Conservation (phyloP, 805 yeast genomes). For the Nakazawaea molendinolei region DNA sequence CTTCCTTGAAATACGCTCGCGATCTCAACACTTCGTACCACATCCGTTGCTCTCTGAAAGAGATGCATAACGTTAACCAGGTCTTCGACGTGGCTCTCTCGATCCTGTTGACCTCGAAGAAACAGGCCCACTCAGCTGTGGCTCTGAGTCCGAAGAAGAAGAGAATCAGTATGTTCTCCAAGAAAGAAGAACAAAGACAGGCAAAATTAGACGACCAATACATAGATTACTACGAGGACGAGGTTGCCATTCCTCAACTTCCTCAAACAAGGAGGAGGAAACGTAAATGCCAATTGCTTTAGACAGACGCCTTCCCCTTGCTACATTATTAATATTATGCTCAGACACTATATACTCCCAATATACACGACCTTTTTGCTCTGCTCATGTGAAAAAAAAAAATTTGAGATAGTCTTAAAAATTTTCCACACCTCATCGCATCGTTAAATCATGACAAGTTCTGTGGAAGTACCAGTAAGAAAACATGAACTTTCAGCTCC, state of each 20-base stretch:
- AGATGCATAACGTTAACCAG: conserved; percentile 55
- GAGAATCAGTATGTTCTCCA: conserved; percentile 2
- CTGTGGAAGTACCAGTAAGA: too few species aligned
- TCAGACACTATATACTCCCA: too few species aligned
- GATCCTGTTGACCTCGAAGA: conserved; percentile 19
- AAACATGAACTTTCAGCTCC: neutral
- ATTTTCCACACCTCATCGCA: conserved; percentile 1
- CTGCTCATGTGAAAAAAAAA: neutral
- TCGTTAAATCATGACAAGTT: neutral
- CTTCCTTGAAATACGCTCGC: conserved; percentile 5
- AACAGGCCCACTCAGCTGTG: neutral
- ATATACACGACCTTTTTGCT: conserved; percentile 1
- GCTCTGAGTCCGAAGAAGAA: conserved; percentile 8
- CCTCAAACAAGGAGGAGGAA: neutral
- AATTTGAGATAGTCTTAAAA: too few species aligned
- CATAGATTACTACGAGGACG: neutral
- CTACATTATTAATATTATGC: too few species aligned
- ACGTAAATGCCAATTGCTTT: too few species aligned
- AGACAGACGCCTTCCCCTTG: too few species aligned
- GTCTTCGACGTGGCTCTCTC: conserved; percentile 60
- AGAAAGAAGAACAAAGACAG: neutral
- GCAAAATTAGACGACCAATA: neutral
- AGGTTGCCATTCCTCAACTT: neutral
- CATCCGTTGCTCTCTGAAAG: conserved; percentile 74
- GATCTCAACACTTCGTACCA: conserved; percentile 66